Base-by-base conservation (phyloP, 768 basidiomycete genomes). In the Sarcomyxa edulis region DNA sequence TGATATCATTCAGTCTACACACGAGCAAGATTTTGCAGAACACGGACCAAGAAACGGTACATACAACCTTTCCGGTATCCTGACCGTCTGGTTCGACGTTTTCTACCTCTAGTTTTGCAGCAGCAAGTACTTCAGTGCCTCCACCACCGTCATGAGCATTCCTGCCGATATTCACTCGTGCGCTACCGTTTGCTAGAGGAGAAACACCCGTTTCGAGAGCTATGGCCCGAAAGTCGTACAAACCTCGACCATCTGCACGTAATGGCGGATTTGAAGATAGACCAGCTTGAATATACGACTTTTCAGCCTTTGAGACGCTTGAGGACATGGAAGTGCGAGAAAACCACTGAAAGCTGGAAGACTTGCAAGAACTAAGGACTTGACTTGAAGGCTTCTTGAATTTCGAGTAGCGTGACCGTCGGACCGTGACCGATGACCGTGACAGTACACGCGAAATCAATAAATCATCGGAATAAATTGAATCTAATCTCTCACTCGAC, bases 181-280 rank as follows among this genome's bases (percentile, higher is more conserved):
- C 87, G 45, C 88, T 91, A 5, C 91, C 91, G 43, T 93, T 91
- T 14, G 90, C 84, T 5, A 89, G 71, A 5, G 88, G 85, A 11
- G 80, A 78, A 2, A 85, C 72, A 15, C 84, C 85, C 0, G 86
- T 87, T 59, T 88, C 81, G 20, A 94, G 74, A 6, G 76, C 65
- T 15, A 93, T 69, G 0, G 72, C 60, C 20, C 91, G 71, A 49
- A 74, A 92, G 46, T 86, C 81, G 24, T 68, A 58, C 1, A 84
- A 65, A 5, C 64, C 51, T 14, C 91, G 82, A 1, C 89, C 89
- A 55, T 94, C 91, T 4, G 76, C 69, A 35, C 91, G 83, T n/a
- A 79, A 62, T 2, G 88, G 76, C 2, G 74, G 69, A 32, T 60
- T 55, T 1, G 74, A 68, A 14, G 74, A 65, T 5, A 90, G 65